A percentile compares a stretch with the other conserved stretches of the same genome.
Evolutionary conservation across 129 eudicot genomes (phyloP).

Genomic region (Centella asiatica): DNA sequence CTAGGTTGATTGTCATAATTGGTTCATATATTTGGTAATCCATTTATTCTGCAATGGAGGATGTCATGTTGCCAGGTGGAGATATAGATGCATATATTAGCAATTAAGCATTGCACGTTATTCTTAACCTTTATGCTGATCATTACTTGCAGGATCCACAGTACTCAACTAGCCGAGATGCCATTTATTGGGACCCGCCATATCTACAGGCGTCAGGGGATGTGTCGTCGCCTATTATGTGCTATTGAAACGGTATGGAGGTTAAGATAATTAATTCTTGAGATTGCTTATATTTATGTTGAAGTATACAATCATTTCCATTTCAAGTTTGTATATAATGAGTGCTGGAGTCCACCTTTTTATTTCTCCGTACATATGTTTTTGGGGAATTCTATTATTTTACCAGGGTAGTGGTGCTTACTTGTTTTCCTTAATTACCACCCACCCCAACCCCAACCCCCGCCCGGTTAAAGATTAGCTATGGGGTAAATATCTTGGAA

Average conservation of each 20-base stretch:
- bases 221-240: constrained; percentile 74
- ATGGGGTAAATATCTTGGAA: too few relatives aligned
- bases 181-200: constrained; percentile 97
- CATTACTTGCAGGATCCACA: constrained; percentile 57
- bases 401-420: background rate
- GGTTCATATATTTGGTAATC: background rate
- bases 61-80: background rate
- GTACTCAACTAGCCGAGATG: constrained; percentile 92
- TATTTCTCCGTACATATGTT: too few relatives aligned
- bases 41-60: background rate
- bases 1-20: background rate
- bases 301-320: background rate
- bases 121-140: constrained; percentile 11
- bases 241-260: constrained; percentile 78
- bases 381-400: background rate
- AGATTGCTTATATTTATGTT: background rate
- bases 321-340: background rate
- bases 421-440: background rate
- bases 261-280: background rate
- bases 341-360: background rate
- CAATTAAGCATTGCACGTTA: background rate
- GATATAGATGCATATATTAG: background rate
- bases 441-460: too few relatives aligned
- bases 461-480: too few relatives aligned
- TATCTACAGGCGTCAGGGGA: constrained; percentile 93